These are phyloP conservation scores for Apiotrichum siamense DNA, from an alignment of 1,284 basidiomycete genomes.

Conservation along the genomic window DNA sequence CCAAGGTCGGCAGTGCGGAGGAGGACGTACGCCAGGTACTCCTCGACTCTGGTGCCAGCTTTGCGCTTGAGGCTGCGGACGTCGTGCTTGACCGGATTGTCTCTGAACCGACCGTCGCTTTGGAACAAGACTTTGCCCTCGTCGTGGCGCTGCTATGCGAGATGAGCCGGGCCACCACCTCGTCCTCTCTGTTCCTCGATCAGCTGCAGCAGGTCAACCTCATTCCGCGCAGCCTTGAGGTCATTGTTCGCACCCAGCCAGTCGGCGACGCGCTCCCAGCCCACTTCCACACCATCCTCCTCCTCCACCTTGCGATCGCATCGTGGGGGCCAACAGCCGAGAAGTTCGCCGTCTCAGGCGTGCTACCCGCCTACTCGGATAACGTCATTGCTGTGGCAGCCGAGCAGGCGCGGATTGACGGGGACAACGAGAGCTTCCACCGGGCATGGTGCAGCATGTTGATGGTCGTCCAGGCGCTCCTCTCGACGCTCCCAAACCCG, in stretches of 20 bases:
- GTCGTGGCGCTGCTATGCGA: conserved; percentile 36
- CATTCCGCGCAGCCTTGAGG: conserved; percentile 66
- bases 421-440: conserved; percentile 69
- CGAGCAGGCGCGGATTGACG: conserved; percentile 66
- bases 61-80: conserved; percentile 38
- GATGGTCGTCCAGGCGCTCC: conserved; percentile 67
- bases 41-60: conserved; percentile 27
- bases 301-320: conserved; percentile 82
- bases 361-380: conserved; percentile 73
- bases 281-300: conserved; percentile 70
- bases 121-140: conserved; percentile 29
- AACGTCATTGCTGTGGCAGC: conserved; percentile 71
- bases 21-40: conserved; percentile 20
- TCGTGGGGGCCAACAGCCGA: conserved; percentile 71
- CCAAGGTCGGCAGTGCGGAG: conserved; percentile 10
- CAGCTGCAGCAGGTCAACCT: conserved; percentile 75
- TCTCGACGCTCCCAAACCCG: conserved; percentile 52
- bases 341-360: conserved; percentile 72
- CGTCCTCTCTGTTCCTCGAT: conserved; percentile 59
- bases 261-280: conserved; percentile 37
- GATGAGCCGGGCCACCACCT: conserved; percentile 21
- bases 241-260: conserved; percentile 56
- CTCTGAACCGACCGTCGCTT: conserved; percentile 3
- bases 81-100: conserved; percentile 32
- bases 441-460: conserved; percentile 79